Base-by-base conservation (phyloP, 1,284 basidiomycete species). In the Microbotryum lychnidis-dioicae region DNA sequence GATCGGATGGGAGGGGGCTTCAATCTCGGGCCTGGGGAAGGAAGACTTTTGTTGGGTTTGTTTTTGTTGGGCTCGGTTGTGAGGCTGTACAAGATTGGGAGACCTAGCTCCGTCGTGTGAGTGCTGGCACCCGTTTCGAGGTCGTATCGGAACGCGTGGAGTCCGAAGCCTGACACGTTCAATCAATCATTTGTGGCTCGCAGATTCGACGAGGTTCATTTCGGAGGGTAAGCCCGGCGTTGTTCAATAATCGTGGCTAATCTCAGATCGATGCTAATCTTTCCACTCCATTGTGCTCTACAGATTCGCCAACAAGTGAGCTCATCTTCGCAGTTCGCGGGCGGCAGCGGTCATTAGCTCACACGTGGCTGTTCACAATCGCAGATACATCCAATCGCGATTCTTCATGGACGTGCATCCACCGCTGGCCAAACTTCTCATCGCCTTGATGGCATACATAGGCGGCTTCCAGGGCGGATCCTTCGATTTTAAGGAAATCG, bases 331-430 rank as follows among this genome's bases (percentile, higher is more conserved):
- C 23, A 18, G 29, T 21, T 9, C 23, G n/a, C 47, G 8, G 7
- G 42, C 9, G 8, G 23, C 31, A 1, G 14, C 4, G 5, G n/a
- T 27, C 31, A 18, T 45, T n/a, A 25, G 42, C 37, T 45, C n/a
- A 37, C 4, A 14, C 50, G 23, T 72, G 37, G 37, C 37, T 18
- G 37, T 73, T 23, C 71, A 96, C 73, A 89, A 92, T 2, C 82
- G 84, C 58, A 91, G 90, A 71, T 94, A 78, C 75, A 88, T 93
- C 80, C 89, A 89, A 76, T 88, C 87, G 18, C 82, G 84, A 57
- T 94, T 92, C 78, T 91, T 77, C 84, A 82, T 99, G 76, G 96
- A 99, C 73, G 94, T 99, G 1, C 94, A 99, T 74, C 94, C 96
- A 0, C 96, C 96, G 2, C 80, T 99, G 7, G 94, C 93, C 37